A percentile compares a stretch with the other conserved stretches of the same genome.
Evolutionary conservation across 768 basidiomycete genomes (phyloP).

Genomic region (Mycena alexandri): DNA sequence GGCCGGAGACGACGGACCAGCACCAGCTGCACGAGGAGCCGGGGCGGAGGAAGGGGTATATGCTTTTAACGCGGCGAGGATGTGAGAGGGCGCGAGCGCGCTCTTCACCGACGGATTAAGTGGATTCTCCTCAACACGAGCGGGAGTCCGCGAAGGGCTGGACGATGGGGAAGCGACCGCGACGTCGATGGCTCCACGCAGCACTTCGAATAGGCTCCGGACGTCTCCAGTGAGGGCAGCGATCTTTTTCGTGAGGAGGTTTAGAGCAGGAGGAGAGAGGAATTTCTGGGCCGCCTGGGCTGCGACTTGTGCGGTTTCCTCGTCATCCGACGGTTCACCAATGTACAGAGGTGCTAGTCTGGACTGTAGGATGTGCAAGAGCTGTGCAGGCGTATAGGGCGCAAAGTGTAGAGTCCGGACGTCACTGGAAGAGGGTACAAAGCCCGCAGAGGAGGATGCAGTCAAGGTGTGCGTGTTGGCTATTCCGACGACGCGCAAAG

Average conservation of each 20-base stretch:
- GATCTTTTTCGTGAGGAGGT: conserved; percentile 82
- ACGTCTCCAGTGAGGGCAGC: conserved; percentile 89
- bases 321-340: conserved; percentile 44
- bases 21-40: conserved; percentile 39
- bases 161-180: conserved; percentile 54
- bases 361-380: conserved; percentile 75
- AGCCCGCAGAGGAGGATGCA: conserved; percentile 57
- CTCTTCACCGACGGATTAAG: conserved; percentile 51
- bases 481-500: conserved; percentile 83
- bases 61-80: conserved; percentile 81
- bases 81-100: conserved; percentile 72
- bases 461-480: conserved; percentile 92
- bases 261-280: conserved; percentile 73
- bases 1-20: conserved; percentile 39
- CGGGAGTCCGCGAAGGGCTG: conserved; percentile 32
- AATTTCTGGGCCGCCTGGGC: conserved; percentile 58
- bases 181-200: conserved; percentile 83
- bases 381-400: conserved; percentile 80
- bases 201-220: conserved; percentile 81
- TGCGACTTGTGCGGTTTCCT: conserved; percentile 37
- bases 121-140: conserved; percentile 48
- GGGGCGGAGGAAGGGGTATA: conserved; percentile 63
- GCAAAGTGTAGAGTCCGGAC: conserved; percentile 83
- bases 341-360: conserved; percentile 70
- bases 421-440: conserved; percentile 50